Evolutionary conservation across 257 asterid genomes (phyloP), one percentile per base, ranked within the genome.

Genomic region (Capsicum rhomboideum): DNA sequence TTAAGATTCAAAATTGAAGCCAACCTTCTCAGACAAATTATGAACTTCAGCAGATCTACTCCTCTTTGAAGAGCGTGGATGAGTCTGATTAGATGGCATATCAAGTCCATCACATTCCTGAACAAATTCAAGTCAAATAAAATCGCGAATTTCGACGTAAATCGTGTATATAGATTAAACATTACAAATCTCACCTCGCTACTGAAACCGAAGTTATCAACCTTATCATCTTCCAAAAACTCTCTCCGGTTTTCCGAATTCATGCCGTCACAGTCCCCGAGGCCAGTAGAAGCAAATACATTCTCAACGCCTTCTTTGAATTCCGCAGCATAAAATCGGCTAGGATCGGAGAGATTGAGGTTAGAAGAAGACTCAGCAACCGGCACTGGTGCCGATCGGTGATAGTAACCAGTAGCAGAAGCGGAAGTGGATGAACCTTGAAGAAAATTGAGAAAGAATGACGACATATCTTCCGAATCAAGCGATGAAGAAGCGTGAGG

Each of bases 21-120:
- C 85, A 79, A 93, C 99, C 99, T 97, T 97, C 86, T 97, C 99
- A 2, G 99, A 95, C 86, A 93, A 78, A 87, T 97, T 95, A 85
- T 97, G 99, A 82, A 95, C 92, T 82, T 97, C 99, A 1, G 99
- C 97, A 56, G 98, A 97, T 88, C 98, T 91, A 86, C 93, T 92
- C 88, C 99, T 93, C 94, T 95, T 95, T 1, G 97, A 93, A 26
- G 94, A 93, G 68, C 94, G 98, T 6, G 88, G 86, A 80, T 87
- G 90, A 79, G 78, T 86, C 58, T 87, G 88, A 86, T 90, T 89
- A 3, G 12, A 66, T 59, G 83, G 88, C 46, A 78, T 63, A 46
- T 91, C 97, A 82, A 90, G 89, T 86, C 90, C 91, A 68, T 90
- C 97, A 75, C 92, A 86, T 78, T 88, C 98, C 98, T 92, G 52